Conservation (phyloP, 495 filamentous ascomycete species). For the Achaetomiella virescens region DNA sequence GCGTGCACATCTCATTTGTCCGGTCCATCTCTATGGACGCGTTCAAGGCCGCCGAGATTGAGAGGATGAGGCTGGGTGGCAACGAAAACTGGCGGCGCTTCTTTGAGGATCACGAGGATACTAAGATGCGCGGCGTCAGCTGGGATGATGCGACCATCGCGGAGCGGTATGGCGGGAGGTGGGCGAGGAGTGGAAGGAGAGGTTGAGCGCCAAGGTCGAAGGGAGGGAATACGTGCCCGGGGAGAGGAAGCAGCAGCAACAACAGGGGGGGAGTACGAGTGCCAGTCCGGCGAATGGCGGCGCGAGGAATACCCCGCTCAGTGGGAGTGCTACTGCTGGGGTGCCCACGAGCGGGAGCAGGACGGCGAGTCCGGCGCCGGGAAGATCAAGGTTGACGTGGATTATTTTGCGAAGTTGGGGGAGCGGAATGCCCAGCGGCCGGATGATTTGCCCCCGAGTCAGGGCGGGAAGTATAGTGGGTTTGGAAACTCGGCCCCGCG, state of each 20-base stretch:
- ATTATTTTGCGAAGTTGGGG: conserved; percentile 82
- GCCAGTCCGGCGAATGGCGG: conserved; percentile 19
- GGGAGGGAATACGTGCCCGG: conserved; percentile 71
- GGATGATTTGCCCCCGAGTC: conserved; percentile 68
- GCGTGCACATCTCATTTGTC: conserved; percentile 97
- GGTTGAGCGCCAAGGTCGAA: conserved; percentile 78
- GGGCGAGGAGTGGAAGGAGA: conserved; percentile 94
- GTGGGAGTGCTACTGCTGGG: conserved; percentile 38
- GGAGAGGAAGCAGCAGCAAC: conserved; percentile 37
- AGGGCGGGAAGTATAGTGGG: conserved; percentile 86
- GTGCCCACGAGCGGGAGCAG: conserved; percentile 57
- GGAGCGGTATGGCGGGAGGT: conserved; percentile 81
- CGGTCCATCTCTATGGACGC: conserved; percentile 95
- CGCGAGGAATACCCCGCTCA: conserved; percentile 37
- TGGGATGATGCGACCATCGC: conserved; percentile 79
- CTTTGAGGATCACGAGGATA: conserved; percentile 66
- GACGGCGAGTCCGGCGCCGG: conserved; percentile 54
- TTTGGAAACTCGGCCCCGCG: conserved; percentile 68
- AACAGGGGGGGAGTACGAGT: neutral
- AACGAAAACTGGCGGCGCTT: conserved; percentile 81
- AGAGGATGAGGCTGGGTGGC: conserved; percentile 79
- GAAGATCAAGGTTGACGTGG: conserved; percentile 65
- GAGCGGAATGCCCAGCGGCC: conserved; percentile 69
- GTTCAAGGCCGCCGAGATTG: conserved; percentile 82
- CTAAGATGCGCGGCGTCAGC: conserved; percentile 47